Base-by-base conservation (phyloP, 768 basidiomycete species). In the Saitozyma podzolica region DNA sequence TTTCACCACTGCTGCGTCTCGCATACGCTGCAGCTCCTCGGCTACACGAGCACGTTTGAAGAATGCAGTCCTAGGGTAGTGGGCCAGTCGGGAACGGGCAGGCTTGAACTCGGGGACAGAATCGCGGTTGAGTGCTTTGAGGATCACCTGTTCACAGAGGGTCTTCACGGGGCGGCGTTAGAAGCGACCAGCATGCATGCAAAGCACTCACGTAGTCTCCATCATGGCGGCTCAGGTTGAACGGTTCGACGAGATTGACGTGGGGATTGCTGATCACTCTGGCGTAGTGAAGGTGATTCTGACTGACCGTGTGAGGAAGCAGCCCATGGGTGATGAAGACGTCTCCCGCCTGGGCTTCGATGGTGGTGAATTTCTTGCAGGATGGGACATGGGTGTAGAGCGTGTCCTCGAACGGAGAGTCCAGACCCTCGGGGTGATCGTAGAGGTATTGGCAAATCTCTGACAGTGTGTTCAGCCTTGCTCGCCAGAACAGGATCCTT, bases 201-300 rank as follows among this genome's bases (percentile, higher is more conserved):
- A 29, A 29, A 5, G 29, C 29, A 29, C 29, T 48, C 10, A 20
- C 55, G 19, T 37, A 9, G 8, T 9, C 13, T 14, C 67, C 67
- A 29, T 29, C 29, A 29, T 29, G 2, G 5, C 53, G 53, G 40
- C 52, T 59, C 49, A 59, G 40, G 29, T 70, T 67, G 54, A 40
- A 66, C 6, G 69, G 69, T 45, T 63, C 64, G 8, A 50, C 39
- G 6, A 70, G 55, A 20, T 62, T 62, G 7, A 64, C 62, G 43
- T 70, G 69, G 3, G 69, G 69, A 56, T 70, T 70, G 17, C 66
- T 65, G 61, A 70, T 70, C 19, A 68, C 66, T 37, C 69, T 17
- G 40, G 63, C 61, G 42, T 70, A 68, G 50, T 61, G 63, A 43
- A 65, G 51, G 40, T 68, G 58, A 48, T 67, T 67, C 43, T n/a